These are phyloP conservation scores for Citrullus colocynthis DNA, from an alignment of 306 rosid genomes.

Conservation along the genomic window DNA sequence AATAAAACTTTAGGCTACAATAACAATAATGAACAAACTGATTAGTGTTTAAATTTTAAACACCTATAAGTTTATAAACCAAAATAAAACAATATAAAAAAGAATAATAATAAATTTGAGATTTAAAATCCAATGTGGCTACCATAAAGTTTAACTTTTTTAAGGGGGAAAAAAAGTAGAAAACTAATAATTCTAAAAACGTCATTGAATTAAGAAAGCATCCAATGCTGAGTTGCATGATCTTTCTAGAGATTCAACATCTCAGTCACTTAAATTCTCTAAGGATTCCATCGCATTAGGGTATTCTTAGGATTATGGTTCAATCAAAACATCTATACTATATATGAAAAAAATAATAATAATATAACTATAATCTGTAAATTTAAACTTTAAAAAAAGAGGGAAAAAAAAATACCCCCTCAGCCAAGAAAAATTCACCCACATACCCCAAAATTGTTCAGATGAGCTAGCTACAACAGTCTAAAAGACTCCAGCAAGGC, in stretches of 20 bases:
- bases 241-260: background rate
- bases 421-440: background rate
- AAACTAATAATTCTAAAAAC: background rate
- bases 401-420: background rate
- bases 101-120: background rate
- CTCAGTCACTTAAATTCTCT: background rate
- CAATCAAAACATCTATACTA: background rate
- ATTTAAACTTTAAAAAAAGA: background rate
- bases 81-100: no score
- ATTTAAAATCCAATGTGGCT: background rate
- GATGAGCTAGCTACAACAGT: background rate
- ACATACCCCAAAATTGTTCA: constrained; percentile 4
- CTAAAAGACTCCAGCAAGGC: background rate
- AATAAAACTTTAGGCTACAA: no score
- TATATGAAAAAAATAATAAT: background rate
- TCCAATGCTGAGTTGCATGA: background rate
- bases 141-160: background rate
- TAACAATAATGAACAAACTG: no score
- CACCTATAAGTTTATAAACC: no score
- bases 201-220: background rate
- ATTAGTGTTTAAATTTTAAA: background rate
- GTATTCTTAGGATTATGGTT: background rate
- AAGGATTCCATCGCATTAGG: background rate
- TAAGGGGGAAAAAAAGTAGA: background rate
- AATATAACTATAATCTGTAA: background rate